Percentiles rank a stretch among this genome's conserved stretches.
These are phyloP conservation scores for Oryza nivara DNA, from an alignment of 176 grass and related monocot species.

Conservation along the genomic window DNA sequence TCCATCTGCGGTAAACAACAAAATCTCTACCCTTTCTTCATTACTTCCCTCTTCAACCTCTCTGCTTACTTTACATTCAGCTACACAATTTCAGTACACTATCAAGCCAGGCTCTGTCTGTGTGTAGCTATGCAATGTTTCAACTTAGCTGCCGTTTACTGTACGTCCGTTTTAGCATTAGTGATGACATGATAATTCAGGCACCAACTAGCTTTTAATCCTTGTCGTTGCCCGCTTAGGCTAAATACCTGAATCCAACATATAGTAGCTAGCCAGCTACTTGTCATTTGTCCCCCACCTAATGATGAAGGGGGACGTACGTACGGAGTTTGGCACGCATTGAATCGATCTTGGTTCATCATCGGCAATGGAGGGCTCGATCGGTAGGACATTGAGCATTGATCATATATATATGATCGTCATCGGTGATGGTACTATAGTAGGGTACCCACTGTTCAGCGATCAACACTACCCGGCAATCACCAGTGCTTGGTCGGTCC, in stretches of 20 bases:
- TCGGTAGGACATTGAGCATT: neutral
- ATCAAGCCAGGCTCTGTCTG: no score
- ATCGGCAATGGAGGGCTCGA: neutral
- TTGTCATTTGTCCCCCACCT: neutral
- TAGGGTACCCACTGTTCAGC: no score
- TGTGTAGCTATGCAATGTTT: no score
- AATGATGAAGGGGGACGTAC: neutral
- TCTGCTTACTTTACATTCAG: neutral
- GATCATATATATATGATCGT: neutral
- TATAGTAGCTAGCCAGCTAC: neutral
- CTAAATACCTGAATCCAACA: no score
- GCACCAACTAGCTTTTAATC: no score
- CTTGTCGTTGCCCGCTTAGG: neutral
- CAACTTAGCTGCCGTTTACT: no score
- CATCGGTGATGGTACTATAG: neutral
- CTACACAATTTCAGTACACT: no score
- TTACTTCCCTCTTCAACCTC: neutral
- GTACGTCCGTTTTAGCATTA: no score
- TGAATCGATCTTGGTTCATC: neutral
- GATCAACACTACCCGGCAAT: no score
- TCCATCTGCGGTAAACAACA: slow-evolving; percentile 59
- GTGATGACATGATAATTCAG: no score
- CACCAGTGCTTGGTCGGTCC: no score
- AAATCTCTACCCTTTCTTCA: neutral
- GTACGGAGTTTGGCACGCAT: neutral